Evolutionary conservation across 2,329 filamentous ascomycete species (phyloP), one percentile per base, ranked within the genome.

Genomic region (Verticillium dahliae): DNA sequence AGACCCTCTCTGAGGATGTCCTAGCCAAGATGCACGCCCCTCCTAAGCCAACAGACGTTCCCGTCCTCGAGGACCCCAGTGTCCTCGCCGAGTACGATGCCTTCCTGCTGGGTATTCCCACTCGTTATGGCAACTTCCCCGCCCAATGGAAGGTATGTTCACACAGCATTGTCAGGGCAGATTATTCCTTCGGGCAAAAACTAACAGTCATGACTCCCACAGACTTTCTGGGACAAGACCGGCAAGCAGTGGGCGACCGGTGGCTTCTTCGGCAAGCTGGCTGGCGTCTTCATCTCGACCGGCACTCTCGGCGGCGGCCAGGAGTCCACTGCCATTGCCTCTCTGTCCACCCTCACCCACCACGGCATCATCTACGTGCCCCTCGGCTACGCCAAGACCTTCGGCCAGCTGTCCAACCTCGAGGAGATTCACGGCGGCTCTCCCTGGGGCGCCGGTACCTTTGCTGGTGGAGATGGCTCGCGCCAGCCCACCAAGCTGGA

Each of bases 341-440:
- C 89, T 73, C 87, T 98, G 85, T 92, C 88, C 72, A 98, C 94
- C 18, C 81, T 98, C 60, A 76, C 88, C 64, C 95, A 98, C 80
- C 95, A 98, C 81, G 95, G 95, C 71, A 90, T 98, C 80, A 89
- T 95, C 82, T 98, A 90, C 76, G 92, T 98, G n/a, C 95, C 95
- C 57, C 83, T 98, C 60, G 95, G 95, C 61, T 98, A 96, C 83
- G 89, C 90, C 78, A 90, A 88, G 70, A 79, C 86, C 58, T 97
- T 97, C 73, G 73, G 73, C 63, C 78, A 86, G 66, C 78, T 97
- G 67, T 74, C 87, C 67, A 88, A 93, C 78, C 75, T 97, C 39
- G 73, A 73, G 35, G 92, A 97, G 81, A 83, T 95, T 65, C 91
- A 90, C 74, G 95, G 95, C 71, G 95, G 95, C 65, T 87, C 84